Percentiles rank a stretch among this genome's conserved stretches.
phyloP scores from a whole-genome alignment of 139 green algal species.

The Closterium sp. region DNA sequence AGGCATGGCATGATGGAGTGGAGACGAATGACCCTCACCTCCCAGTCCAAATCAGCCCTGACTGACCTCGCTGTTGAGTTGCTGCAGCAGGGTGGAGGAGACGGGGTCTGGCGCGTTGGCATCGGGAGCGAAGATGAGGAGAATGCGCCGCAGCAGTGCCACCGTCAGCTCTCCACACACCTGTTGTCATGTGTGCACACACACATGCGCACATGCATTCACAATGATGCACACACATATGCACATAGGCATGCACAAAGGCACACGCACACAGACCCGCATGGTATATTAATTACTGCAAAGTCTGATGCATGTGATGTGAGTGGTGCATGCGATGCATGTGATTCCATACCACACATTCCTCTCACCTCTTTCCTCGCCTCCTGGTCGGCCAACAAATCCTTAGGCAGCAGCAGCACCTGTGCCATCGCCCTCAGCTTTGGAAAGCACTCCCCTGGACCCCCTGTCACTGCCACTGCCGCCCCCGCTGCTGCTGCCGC shows the following conservation, averaged over 20 bases:
- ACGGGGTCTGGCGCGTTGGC: background rate
- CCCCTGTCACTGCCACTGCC: background rate
- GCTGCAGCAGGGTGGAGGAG: background rate
- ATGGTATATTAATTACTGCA: too few species aligned
- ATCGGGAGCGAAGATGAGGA: background rate
- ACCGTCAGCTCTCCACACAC: background rate
- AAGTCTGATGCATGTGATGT: too few species aligned
- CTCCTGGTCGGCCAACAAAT: background rate
- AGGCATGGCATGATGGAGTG: too few species aligned
- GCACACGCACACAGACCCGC: too few species aligned
- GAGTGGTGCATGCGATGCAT: too few species aligned
- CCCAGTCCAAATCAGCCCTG: too few species aligned
- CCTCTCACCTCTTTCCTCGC: background rate
- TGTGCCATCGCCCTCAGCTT: background rate
- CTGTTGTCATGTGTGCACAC: background rate
- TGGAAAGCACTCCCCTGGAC: background rate
- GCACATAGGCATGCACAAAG: too few species aligned
- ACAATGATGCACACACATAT: too few species aligned
- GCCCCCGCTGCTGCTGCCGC: background rate
- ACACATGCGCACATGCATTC: background rate
- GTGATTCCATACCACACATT: too few species aligned
- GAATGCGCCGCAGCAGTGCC: background rate
- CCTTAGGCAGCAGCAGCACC: slow-evolving; percentile 5
- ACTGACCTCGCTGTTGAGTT: background rate
- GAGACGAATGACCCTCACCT: too few species aligned